Evolutionary conservation across 2,329 filamentous ascomycete genomes (phyloP).

Genomic region (Pseudogymnoascus destructans): DNA sequence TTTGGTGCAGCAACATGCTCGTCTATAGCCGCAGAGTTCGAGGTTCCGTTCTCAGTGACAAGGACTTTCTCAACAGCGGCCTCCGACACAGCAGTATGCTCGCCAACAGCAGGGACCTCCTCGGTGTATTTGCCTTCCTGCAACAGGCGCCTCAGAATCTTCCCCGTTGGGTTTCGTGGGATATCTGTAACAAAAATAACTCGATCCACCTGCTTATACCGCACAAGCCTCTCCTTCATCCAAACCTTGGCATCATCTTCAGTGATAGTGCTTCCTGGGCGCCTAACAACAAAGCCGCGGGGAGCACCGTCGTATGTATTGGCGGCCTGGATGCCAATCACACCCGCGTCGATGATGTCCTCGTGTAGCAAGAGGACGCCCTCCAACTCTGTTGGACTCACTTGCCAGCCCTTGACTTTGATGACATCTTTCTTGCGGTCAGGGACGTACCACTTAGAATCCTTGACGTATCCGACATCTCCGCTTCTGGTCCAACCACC

Average conservation of each 20-base stretch:
- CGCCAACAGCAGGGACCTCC: not conserved
- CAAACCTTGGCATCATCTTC: constrained; percentile 33
- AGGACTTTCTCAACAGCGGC: not conserved
- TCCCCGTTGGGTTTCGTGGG: constrained; percentile 36
- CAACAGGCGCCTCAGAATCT: constrained; percentile 29
- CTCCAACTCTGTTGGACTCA: constrained; percentile 36
- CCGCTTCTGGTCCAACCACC: constrained; percentile 29
- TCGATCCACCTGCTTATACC: constrained; percentile 35
- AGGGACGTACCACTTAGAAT: constrained; percentile 29
- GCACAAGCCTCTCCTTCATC: constrained; percentile 30
- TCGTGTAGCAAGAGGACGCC: constrained; percentile 32
- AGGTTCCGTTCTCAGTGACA: not conserved
- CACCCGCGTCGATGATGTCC: constrained; percentile 32
- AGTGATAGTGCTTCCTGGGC: constrained; percentile 22
- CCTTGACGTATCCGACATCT: constrained; percentile 33
- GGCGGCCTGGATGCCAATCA: constrained; percentile 30
- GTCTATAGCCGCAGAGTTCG: not conserved
- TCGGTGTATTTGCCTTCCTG: not conserved
- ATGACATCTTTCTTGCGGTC: constrained; percentile 33
- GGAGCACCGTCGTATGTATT: constrained; percentile 28
- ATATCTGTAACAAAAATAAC: constrained; percentile 36
- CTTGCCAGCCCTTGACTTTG: constrained; percentile 36
- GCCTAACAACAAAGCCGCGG: constrained; percentile 33
- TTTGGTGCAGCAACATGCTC: not conserved
- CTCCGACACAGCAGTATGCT: not conserved